Evolutionary conservation across 2,329 filamentous ascomycete species (phyloP).

Genomic region (Camillea tinctor): DNA sequence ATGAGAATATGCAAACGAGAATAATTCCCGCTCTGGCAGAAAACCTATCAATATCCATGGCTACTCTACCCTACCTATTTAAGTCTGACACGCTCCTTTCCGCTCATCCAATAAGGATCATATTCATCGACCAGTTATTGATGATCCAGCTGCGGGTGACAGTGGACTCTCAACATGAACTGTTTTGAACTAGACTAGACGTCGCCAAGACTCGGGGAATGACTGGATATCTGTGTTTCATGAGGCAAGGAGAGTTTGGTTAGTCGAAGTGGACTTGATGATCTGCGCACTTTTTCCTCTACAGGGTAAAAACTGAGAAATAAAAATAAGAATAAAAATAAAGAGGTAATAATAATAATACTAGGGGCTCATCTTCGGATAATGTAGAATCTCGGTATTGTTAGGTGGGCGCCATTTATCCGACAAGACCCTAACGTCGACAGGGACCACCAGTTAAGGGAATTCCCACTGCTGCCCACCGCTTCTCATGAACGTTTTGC

Average conservation of each 20-base stretch:
- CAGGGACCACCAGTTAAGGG: neutral
- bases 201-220: neutral
- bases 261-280: neutral
- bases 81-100: neutral
- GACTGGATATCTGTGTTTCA: neutral
- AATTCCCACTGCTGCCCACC: neutral
- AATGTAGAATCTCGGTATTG: neutral
- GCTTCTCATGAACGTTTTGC: neutral
- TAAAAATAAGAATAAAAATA: neutral
- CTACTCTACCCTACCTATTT: neutral
- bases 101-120: neutral
- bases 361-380: neutral
- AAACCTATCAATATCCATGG: neutral
- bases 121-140: neutral
- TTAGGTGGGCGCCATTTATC: neutral
- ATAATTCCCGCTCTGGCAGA: neutral
- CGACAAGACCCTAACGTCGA: neutral
- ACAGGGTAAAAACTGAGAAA: no score
- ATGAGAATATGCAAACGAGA: neutral
- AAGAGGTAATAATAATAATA: neutral
- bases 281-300: neutral
- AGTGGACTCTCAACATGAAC: neutral
- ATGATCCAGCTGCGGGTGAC: neutral
- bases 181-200: neutral
- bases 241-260: neutral